Percentiles rank a stretch among this genome's conserved stretches.
Evolutionary conservation across 2,329 filamentous ascomycete genomes (phyloP).

Genomic region (Colletotrichum tabaci): DNA sequence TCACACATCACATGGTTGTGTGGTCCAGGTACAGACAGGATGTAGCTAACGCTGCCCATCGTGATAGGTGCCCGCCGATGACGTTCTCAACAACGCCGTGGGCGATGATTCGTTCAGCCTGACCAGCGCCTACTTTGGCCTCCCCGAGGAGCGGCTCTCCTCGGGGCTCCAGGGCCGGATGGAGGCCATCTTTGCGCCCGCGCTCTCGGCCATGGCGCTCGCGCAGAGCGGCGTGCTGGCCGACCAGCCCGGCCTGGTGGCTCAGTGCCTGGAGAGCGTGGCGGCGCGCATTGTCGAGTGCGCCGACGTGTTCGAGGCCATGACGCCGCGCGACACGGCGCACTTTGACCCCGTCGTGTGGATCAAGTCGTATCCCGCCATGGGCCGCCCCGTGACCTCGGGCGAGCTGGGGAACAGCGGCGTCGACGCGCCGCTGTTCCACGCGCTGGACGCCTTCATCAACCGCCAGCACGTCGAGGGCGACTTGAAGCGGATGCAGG

Average conservation of each 20-base stretch:
- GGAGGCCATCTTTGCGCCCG: slow-evolving; percentile 31
- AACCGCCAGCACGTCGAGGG: slow-evolving; percentile 29
- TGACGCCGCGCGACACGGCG: slow-evolving; percentile 34
- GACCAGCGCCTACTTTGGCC: slow-evolving; percentile 31
- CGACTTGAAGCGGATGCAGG: slow-evolving; percentile 35
- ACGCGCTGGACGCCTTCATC: slow-evolving; percentile 35
- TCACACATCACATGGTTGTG: too few species aligned
- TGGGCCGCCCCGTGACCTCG: slow-evolving; percentile 27
- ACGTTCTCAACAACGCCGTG: slow-evolving; percentile 37
- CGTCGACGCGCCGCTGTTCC: slow-evolving; percentile 34
- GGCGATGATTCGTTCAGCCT: slow-evolving; percentile 26
- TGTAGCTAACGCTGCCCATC: slow-evolving; percentile 1
- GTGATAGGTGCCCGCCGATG: slow-evolving; percentile 34
- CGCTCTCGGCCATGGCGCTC: slow-evolving; percentile 31
- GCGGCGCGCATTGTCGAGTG: slow-evolving; percentile 28
- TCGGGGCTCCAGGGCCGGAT: slow-evolving; percentile 36
- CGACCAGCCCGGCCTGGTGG: slow-evolving; percentile 26
- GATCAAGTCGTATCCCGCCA: slow-evolving; percentile 40
- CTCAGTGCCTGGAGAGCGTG: slow-evolving; percentile 30
- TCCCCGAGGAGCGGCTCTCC: slow-evolving; percentile 34
- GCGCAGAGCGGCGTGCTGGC: slow-evolving; percentile 33
- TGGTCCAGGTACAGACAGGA: too few species aligned
- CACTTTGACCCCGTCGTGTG: slow-evolving; percentile 36
- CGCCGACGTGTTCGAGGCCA: slow-evolving; percentile 31
- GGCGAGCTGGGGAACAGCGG: slow-evolving; percentile 39